phyloP scores from a whole-genome alignment of 495 filamentous ascomycete genomes.

The Annulohypoxylon stygium region DNA sequence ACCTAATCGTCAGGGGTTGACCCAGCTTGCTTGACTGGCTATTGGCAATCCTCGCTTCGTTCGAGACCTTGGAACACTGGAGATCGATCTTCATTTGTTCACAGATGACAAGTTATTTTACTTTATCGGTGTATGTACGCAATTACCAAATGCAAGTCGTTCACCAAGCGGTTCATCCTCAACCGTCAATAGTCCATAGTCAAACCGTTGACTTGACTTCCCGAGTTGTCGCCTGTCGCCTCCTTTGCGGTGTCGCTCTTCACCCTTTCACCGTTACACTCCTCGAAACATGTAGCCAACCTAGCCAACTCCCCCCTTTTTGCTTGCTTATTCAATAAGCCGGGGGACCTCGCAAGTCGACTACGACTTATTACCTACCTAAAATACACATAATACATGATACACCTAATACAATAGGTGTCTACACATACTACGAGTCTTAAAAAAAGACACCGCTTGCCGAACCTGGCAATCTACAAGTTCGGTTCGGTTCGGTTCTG shows the following conservation, averaged over 20 bases:
- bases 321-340: conserved; percentile 33
- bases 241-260: conserved; percentile 18
- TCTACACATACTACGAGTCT: conserved; percentile 10
- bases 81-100: conserved; percentile 23
- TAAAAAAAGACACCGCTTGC: conserved; percentile 43
- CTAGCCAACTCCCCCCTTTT: conserved; percentile 24
- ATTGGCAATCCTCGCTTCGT: conserved; percentile 21
- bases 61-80: conserved; percentile 30
- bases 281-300: conserved; percentile 17
- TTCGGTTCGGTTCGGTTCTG: conserved; percentile 49
- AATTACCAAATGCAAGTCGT: background rate
- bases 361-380: conserved; percentile 25
- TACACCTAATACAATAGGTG: background rate
- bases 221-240: background rate
- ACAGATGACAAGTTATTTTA: background rate
- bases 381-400: conserved; percentile 9
- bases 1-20: conserved; percentile 25
- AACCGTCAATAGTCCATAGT: too few species aligned
- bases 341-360: conserved; percentile 20
- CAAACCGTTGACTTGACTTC: background rate
- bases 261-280: conserved; percentile 22
- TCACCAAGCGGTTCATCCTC: conserved; percentile 3
- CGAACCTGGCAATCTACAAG: conserved; percentile 42
- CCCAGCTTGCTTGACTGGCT: conserved; percentile 23
- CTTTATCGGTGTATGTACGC: background rate